Evolutionary conservation across 495 filamentous ascomycete species (phyloP), one percentile per base, ranked within the genome.

Genomic region (Hypoxylon fuscum): DNA sequence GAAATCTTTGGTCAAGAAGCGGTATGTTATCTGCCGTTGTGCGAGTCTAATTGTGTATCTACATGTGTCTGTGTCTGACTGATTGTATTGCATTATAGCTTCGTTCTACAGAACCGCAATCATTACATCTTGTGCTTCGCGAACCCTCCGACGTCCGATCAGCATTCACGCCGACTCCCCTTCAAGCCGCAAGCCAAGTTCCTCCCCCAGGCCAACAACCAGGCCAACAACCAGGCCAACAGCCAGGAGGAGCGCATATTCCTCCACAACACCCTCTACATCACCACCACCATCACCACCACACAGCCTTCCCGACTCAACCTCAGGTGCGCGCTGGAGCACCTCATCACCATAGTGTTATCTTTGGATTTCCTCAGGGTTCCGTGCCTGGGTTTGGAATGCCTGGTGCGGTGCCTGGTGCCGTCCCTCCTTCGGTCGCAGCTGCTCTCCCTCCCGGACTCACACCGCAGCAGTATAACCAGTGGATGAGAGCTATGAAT

Each of bases 91-190:
- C 38, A 4, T 3, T 27, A 25, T 56, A 85, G 82, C 75, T 86
- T 57, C 76, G 75, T 25, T 76, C 72, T 34, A 58, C 72, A 46
- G 75, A 79, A 9, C 71, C 75, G 3, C 77, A 82, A 57, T 78
- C 79, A 55, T 74, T 92, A 6, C 89, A 92, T 69, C 81, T 92
- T n/a, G 87, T 87, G 5, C 68, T 90, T 18, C 70, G 79, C 56
- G 77, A 79, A 54, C 22, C 57, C n/a, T 56, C 55, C 32, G 66
- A 74, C 42, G 48, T 64, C n/a, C 69, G 69, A 29, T 9, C 59
- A 9, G 73, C 80, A 25, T 34, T 62, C 7, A 53, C 55, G 21
- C 49, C 71, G 20, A 62, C 42, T 34, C 64, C 71, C 14, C 37
- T 53, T 27, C 37, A 48, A 18, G 7, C 48, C 9, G 20, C 59